Conservation (phyloP, 2,329 filamentous ascomycete genomes). For the Microcyclospora pomicola region DNA sequence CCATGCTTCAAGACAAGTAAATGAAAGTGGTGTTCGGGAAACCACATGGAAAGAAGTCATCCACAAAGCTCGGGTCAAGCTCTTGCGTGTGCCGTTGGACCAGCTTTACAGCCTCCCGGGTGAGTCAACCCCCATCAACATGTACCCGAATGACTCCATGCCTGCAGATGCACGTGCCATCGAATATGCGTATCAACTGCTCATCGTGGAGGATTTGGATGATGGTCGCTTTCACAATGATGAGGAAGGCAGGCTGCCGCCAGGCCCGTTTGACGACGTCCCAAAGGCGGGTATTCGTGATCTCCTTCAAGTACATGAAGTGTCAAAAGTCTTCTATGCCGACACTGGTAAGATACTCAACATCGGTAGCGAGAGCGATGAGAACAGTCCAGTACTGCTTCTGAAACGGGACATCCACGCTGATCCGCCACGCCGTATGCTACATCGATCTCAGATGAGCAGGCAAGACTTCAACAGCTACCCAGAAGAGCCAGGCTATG, state of each 20-base stretch:
- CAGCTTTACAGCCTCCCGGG: constrained; percentile 34
- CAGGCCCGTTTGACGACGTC: constrained; percentile 48
- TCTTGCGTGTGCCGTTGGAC: constrained; percentile 55
- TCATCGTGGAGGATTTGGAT: constrained; percentile 71
- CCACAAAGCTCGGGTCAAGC: constrained; percentile 75
- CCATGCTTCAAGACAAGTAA: constrained; percentile 47
- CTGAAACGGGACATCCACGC: constrained; percentile 58
- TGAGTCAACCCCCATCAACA: constrained; percentile 14
- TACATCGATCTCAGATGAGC: constrained; percentile 25
- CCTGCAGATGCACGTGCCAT: constrained; percentile 22
- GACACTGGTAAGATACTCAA: constrained; percentile 83
- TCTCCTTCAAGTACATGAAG: constrained; percentile 54
- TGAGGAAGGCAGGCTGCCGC: constrained; percentile 45
- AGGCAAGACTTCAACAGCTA: constrained; percentile 3
- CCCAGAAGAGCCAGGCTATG: constrained; percentile 7
- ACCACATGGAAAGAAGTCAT: constrained; percentile 92
- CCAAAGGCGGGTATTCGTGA: constrained; percentile 50
- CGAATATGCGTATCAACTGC: constrained; percentile 67
- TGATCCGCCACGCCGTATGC: constrained; percentile 45
- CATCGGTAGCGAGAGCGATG: constrained; percentile 54
- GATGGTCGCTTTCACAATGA: constrained; percentile 55
- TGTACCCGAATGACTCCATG: constrained; percentile 19
- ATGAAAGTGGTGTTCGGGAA: constrained; percentile 45
- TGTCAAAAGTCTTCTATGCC: constrained; percentile 87
- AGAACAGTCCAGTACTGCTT: constrained; percentile 59